These are phyloP conservation scores for Trichosanthes truncata DNA, from an alignment of 306 rosid species.

Conservation along the genomic window DNA sequence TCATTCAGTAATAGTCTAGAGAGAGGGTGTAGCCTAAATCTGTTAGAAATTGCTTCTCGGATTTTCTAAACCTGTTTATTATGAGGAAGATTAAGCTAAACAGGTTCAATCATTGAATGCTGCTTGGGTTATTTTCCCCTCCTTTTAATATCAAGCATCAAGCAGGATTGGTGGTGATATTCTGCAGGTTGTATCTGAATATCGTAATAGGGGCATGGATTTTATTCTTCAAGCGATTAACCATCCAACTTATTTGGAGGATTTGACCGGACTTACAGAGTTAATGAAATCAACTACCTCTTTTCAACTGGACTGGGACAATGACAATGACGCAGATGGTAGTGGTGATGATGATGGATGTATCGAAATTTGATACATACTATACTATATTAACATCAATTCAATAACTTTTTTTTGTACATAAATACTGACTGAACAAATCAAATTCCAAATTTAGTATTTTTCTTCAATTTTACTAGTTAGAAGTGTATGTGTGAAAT, in stretches of 20 bases:
- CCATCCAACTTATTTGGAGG: conserved; percentile 89
- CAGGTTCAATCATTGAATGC: background rate
- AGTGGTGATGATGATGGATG: conserved; percentile 40
- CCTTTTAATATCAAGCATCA: background rate
- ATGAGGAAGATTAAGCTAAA: background rate
- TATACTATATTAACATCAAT: background rate
- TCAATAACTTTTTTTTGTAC: conserved; percentile 6
- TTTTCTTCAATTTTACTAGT: background rate
- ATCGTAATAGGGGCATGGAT: conserved; percentile 56
- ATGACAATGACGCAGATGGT: conserved; percentile 36
- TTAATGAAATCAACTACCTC: conserved; percentile 75
- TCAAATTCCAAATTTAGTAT: background rate
- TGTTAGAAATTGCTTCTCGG: background rate
- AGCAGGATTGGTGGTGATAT: background rate
- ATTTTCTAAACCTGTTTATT: background rate
- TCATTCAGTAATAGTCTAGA: background rate
- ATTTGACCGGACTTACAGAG: conserved; percentile 88
- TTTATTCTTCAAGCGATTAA: conserved; percentile 78
- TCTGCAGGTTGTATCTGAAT: conserved; percentile 72
- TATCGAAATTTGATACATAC: conserved; percentile 44
- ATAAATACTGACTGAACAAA: background rate
- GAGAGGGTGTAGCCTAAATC: background rate
- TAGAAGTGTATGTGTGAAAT: background rate
- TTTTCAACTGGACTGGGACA: conserved; percentile 66
- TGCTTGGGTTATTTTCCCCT: background rate